Evolutionary conservation across 495 filamentous ascomycete species (phyloP).

Genomic region (Penicillium canariense): DNA sequence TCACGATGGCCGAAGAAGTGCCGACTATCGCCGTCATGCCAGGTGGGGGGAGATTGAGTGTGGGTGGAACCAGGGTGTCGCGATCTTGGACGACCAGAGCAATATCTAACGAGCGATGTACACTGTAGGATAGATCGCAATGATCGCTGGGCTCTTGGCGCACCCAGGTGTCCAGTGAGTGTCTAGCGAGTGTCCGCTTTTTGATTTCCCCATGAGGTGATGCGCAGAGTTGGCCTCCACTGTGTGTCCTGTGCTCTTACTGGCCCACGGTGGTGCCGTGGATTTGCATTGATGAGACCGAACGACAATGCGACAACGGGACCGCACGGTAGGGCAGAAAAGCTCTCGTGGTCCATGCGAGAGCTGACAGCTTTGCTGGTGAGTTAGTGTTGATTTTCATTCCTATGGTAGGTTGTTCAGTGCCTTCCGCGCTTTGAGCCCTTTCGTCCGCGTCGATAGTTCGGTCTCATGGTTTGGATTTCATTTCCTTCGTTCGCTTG

Average conservation of each 20-base stretch:
- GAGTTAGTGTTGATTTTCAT: too few relatives aligned
- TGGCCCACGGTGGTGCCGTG: neutral
- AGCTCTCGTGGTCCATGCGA: too few relatives aligned
- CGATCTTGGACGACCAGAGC: slow-evolving; percentile 2
- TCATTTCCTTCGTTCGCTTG: neutral
- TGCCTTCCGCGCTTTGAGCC: neutral
- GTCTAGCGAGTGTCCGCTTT: neutral
- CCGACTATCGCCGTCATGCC: neutral
- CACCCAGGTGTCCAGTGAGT: neutral
- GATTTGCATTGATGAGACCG: neutral
- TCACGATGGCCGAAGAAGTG: neutral
- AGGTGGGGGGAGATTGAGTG: neutral
- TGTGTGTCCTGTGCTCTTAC: neutral
- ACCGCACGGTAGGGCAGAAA: too few relatives aligned
- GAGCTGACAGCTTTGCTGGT: neutral
- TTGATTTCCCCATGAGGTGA: neutral
- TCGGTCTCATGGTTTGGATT: neutral
- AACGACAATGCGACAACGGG: too few relatives aligned
- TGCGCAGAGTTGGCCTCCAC: neutral
- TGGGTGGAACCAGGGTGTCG: neutral
- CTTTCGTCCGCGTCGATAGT: neutral
- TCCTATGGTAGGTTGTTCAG: neutral
- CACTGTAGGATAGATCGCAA: neutral
- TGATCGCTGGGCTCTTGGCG: slow-evolving; percentile 5
- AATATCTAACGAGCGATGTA: slow-evolving; percentile 5